Percentiles rank a stretch among this genome's conserved stretches.
Conservation (phyloP, 768 basidiomycete genomes). For the Amanita subjunquillea region DNA sequence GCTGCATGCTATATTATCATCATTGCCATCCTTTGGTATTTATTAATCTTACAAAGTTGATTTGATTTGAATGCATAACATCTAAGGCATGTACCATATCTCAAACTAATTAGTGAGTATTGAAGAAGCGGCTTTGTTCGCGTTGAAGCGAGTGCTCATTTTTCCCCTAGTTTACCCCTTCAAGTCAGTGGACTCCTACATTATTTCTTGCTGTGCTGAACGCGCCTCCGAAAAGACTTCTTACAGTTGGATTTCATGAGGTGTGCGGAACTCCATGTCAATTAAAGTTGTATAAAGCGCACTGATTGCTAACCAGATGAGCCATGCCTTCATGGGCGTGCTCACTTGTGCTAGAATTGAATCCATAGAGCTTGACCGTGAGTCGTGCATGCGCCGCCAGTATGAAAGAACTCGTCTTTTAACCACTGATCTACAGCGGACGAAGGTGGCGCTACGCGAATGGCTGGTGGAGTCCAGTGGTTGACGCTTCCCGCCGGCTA, state of each 20-base stretch:
- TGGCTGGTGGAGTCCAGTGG: slow-evolving; percentile 81
- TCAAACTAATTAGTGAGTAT: slow-evolving; percentile 64
- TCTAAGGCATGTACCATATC: slow-evolving; percentile 65
- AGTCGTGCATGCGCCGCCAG: slow-evolving; percentile 16
- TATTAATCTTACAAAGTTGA: background rate
- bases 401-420: slow-evolving; percentile 7
- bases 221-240: slow-evolving; percentile 32
- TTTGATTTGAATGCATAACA: slow-evolving; percentile 1
- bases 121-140: background rate
- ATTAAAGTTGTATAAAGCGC: background rate
- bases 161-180: slow-evolving; percentile 68
- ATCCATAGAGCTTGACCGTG: slow-evolving; percentile 82
- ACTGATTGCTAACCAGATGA: slow-evolving; percentile 44
- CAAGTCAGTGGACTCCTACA: slow-evolving; percentile 49
- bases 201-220: background rate
- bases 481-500: slow-evolving; percentile 77
- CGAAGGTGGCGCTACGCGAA: slow-evolving; percentile 79
- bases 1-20: slow-evolving; percentile 64
- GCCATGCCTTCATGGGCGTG: slow-evolving; percentile 72
- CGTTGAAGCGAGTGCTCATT: slow-evolving; percentile 9
- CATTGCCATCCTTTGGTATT: slow-evolving; percentile 77
- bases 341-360: slow-evolving; percentile 82
- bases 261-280: slow-evolving; percentile 22
- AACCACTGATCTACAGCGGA: slow-evolving; percentile 39
- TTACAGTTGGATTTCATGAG: slow-evolving; percentile 88